These are phyloP conservation scores for Penicillium sp. DNA, from an alignment of 2,329 filamentous ascomycete genomes.

Conservation along the genomic window DNA sequence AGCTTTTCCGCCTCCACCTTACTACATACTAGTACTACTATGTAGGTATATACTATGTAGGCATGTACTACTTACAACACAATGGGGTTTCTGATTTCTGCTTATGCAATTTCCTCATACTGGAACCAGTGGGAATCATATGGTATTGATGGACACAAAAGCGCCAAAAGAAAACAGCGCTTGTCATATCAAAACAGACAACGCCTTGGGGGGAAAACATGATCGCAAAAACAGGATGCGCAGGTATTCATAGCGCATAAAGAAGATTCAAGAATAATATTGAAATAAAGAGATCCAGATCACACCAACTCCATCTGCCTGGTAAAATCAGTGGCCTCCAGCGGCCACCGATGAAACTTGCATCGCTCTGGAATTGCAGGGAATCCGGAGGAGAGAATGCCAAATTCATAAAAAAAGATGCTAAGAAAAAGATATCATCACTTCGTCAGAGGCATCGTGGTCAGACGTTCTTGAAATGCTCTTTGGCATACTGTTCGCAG, in stretches of 20 bases:
- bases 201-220: conserved; percentile 16
- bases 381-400: conserved; percentile 23
- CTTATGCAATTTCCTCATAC: background rate
- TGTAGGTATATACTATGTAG: too few relatives aligned
- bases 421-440: conserved; percentile 31
- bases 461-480: conserved; percentile 68
- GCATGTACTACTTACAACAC: background rate
- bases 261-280: conserved; percentile 11
- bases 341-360: conserved; percentile 21
- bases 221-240: conserved; percentile 7
- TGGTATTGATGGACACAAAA: conserved; percentile 18
- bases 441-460: conserved; percentile 33
- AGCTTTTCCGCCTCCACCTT: conserved; percentile 19
- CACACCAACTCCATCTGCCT: conserved; percentile 29
- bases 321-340: conserved; percentile 20
- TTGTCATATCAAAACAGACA: conserved; percentile 16
- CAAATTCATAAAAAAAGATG: conserved; percentile 27
- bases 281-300: conserved; percentile 17
- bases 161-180: conserved; percentile 13
- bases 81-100: background rate
- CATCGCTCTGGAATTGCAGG: conserved; percentile 28
- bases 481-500: conserved; percentile 92
- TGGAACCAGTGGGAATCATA: conserved; percentile 20
- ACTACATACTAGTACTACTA: background rate
- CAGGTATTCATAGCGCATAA: conserved; percentile 7